These are phyloP conservation scores for Jatropha podagrica DNA, from an alignment of 441 rosid species.

Conservation along the genomic window DNA sequence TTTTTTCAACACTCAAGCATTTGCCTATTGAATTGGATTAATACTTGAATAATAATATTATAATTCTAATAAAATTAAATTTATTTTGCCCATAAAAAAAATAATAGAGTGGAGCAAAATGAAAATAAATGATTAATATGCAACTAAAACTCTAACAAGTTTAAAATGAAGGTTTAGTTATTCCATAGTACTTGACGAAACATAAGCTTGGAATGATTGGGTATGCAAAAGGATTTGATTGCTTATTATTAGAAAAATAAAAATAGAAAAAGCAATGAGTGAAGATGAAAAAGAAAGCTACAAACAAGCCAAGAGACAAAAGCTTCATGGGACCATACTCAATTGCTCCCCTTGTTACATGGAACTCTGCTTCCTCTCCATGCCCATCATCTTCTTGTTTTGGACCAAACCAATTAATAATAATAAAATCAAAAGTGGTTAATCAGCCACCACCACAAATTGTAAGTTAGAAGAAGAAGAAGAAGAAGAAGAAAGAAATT, in stretches of 20 bases:
- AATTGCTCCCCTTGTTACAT: constrained; percentile 46
- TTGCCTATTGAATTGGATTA: too few species aligned
- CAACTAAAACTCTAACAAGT: too few species aligned
- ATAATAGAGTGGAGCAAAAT: too few species aligned
- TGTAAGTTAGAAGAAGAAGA: not conserved
- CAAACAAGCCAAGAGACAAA: not conserved
- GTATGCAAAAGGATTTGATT: not conserved
- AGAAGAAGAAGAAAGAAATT: too few species aligned
- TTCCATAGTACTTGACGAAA: not conserved
- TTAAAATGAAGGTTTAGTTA: too few species aligned
- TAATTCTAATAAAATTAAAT: too few species aligned
- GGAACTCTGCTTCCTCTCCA: constrained; percentile 36
- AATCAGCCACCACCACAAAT: constrained; percentile 13
- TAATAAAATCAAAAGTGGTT: not conserved
- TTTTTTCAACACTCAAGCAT: too few species aligned
- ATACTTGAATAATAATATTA: too few species aligned
- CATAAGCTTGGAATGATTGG: not conserved
- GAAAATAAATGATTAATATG: too few species aligned
- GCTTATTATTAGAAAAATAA: not conserved
- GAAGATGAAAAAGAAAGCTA: constrained; percentile 8
- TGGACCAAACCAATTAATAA: not conserved
- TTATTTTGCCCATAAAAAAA: too few species aligned
- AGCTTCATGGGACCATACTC: constrained; percentile 39
- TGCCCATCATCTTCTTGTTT: not conserved
- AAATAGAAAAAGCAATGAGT: not conserved